Evolutionary conservation across 768 basidiomycete species (phyloP).

Genomic region (Coprinopsis cinerea): DNA sequence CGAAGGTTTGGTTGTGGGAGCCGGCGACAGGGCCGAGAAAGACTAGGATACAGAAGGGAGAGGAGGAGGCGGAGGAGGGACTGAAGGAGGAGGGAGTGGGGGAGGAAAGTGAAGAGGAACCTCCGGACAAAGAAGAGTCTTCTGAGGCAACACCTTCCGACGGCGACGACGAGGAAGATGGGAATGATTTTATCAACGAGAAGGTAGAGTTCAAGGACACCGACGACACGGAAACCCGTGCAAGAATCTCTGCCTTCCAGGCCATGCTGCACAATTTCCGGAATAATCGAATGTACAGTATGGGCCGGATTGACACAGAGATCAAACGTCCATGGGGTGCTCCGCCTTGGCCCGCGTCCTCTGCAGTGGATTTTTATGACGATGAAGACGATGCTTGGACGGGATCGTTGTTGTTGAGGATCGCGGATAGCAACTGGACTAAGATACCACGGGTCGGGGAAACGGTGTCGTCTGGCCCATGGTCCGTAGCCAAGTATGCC

Average conservation of each 20-base stretch:
- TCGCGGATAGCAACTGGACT: slow-evolving; percentile 31
- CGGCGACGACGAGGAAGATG: neutral
- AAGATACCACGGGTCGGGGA: slow-evolving; percentile 21
- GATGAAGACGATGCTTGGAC: slow-evolving; percentile 15
- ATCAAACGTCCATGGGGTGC: slow-evolving; percentile 31
- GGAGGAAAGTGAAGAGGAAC: slow-evolving; percentile 3
- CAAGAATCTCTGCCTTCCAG: slow-evolving; percentile 22
- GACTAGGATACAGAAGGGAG: neutral
- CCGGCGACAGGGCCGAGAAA: slow-evolving; percentile 4
- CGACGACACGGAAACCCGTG: slow-evolving; percentile 22
- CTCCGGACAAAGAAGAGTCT: neutral
- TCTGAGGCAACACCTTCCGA: neutral
- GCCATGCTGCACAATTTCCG: slow-evolving; percentile 32
- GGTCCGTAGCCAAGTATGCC: slow-evolving; percentile 10
- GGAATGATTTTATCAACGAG: neutral
- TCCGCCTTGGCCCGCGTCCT: neutral
- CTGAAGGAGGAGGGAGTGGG: slow-evolving; percentile 8
- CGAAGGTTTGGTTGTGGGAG: slow-evolving; percentile 26
- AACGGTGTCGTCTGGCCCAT: neutral
- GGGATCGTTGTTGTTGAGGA: slow-evolving; percentile 35
- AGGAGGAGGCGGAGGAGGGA: slow-evolving; percentile 8
- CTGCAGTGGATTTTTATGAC: neutral
- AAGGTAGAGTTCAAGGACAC: neutral
- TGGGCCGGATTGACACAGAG: slow-evolving; percentile 31
- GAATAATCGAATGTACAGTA: slow-evolving; percentile 31